Evolutionary conservation across 2,329 filamentous ascomycete species (phyloP), one percentile per base, ranked within the genome.

Genomic region (Aureobasidium sp.): DNA sequence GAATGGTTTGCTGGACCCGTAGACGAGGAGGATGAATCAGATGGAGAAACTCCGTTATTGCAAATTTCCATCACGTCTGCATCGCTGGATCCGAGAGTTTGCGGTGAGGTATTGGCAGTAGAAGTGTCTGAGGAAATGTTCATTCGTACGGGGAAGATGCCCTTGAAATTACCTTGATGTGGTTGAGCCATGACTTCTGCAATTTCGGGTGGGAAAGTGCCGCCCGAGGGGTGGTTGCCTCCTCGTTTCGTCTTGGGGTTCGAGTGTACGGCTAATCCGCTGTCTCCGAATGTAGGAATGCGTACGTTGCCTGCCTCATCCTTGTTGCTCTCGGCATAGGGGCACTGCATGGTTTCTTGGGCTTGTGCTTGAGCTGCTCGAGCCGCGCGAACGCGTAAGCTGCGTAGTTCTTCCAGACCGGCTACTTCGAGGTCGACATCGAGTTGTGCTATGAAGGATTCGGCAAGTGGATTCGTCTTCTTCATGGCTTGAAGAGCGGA

Each of bases 401-500:
- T 45, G 13, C 60, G 60, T 2, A 57, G 25, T 2, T 71, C 67
- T 65, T 81, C 79, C 63, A 84, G 73, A 13, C 85, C 84, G 27
- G 90, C 79, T 11, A 84, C 85, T 71, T 95, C 89, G 4, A 97
- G 80, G 69, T 99, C 94, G 17, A 96, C 87, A 66, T 97, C 91
- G 5, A 97, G 78, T 71, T 97, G 94, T 3, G 94, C 89, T 37
- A 97, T 77, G 75, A 97, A 97, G 0, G 93, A 96, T 70, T 96
- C 92, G 0, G 93, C 95, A 53, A 99, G 78, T 0, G 92, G 92
- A 65, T 95, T 96, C 67, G 89, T 88, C 62, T 83, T 83, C 74
- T 95, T 95, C 65, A 97, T 75, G 4, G 89, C 90, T 65, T 91
- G 88, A 85, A 99, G 95, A 5, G 93, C 92, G 21, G 87, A 86